Evolutionary conservation across 495 filamentous ascomycete genomes (phyloP).

Genomic region (Podospora appendiculata): DNA sequence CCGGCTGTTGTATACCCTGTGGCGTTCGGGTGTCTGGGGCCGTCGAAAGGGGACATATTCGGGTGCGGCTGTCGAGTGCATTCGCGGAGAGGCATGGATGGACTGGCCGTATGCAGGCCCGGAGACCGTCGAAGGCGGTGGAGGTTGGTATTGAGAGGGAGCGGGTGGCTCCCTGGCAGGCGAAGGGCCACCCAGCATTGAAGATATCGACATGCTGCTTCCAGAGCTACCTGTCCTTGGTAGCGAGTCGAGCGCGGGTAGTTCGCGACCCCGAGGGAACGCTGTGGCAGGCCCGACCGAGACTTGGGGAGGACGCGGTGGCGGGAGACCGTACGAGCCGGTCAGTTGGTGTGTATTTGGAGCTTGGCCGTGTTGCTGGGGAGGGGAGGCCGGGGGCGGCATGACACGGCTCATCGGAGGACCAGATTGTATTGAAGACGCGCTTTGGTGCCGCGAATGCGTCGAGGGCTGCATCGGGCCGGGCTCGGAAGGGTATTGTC

Average conservation of each 20-base stretch:
- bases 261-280: constrained; percentile 45
- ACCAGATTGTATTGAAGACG: constrained; percentile 40
- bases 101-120: constrained; percentile 34
- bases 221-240: constrained; percentile 38
- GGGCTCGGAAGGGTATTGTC: constrained; percentile 39
- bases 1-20: constrained; percentile 38
- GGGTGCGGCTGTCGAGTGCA: constrained; percentile 25
- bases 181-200: constrained; percentile 72
- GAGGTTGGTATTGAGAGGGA: constrained; percentile 46
- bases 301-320: constrained; percentile 41
- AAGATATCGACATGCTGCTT: constrained; percentile 93
- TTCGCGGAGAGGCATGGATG: constrained; percentile 46
- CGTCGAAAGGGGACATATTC: constrained; percentile 58
- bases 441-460: constrained; percentile 47
- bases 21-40: constrained; percentile 68
- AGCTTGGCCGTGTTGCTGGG: constrained; percentile 35
- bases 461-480: constrained; percentile 32
- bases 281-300: constrained; percentile 43
- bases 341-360: constrained; percentile 33
- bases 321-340: constrained; percentile 36
- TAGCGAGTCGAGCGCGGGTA: constrained; percentile 44
- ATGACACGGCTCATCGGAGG: constrained; percentile 39
- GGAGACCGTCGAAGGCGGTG: constrained; percentile 43
- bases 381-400: constrained; percentile 45
- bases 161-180: constrained; percentile 42